Evolutionary conservation across 768 basidiomycete species (phyloP).

Genomic region (Serendipita indica): DNA sequence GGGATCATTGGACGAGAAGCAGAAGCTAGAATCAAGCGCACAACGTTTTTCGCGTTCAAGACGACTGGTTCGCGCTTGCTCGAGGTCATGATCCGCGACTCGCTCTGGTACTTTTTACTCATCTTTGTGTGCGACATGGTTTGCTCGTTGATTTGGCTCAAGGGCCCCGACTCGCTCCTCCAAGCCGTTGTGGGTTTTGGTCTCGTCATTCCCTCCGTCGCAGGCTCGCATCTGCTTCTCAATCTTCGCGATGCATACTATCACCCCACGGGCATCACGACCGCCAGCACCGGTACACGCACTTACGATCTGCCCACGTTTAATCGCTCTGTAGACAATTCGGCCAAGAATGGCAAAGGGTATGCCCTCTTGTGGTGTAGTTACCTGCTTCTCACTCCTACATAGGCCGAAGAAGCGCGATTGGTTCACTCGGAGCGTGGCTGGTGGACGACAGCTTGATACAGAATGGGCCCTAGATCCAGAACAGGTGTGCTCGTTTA

Average conservation of each 20-base stretch:
- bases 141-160: conserved; percentile 5
- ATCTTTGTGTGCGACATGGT: conserved; percentile 8
- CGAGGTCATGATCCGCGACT: conserved; percentile 8
- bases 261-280: not conserved
- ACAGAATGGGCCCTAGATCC: not conserved
- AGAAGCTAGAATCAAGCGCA: no score
- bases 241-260: conserved; percentile 10
- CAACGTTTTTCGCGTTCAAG: not conserved
- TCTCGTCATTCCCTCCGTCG: conserved; percentile 5
- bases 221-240: conserved; percentile 11
- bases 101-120: conserved; percentile 7
- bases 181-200: conserved; percentile 11
- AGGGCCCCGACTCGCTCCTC: conserved; percentile 6
- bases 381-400: no score
- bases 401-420: no score
- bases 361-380: no score
- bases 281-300: not conserved
- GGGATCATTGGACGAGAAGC: no score
- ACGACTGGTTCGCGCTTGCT: not conserved
- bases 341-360: no score
- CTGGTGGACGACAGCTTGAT: no score
- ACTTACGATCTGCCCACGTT: no score
- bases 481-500: not conserved
- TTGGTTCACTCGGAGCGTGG: no score
- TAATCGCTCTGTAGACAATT: no score